Conservation (phyloP, 176 grass and related monocot species). For the Poa pratensis region DNA sequence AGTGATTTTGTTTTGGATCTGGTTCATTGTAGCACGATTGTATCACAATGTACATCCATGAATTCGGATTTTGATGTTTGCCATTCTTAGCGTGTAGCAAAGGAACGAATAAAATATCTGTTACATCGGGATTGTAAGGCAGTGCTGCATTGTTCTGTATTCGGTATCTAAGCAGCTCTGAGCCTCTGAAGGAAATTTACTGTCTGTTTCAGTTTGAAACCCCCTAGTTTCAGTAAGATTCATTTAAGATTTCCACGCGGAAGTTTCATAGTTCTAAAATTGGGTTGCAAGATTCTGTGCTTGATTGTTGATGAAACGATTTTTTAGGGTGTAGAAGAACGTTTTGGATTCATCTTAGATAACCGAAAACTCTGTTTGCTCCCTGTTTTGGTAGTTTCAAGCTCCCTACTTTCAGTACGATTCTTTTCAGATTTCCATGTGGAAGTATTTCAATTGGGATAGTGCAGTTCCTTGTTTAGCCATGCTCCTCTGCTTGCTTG, state of each 20-base stretch:
- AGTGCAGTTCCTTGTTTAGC: neutral
- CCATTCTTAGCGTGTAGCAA: neutral
- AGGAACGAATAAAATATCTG: neutral
- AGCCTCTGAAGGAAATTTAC: neutral
- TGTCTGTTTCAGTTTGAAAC: neutral
- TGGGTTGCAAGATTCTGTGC: no score
- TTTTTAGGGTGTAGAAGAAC: neutral
- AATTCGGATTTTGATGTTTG: neutral
- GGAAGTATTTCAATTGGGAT: neutral
- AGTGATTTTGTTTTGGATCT: neutral
- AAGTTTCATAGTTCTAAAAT: no score
- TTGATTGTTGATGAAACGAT: neutral
- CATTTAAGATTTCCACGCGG: no score
- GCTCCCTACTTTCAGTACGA: neutral
- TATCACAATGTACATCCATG: neutral
- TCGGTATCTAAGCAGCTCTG: neutral
- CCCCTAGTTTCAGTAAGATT: neutral
- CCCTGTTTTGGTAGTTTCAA: no score
- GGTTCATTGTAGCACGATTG: neutral
- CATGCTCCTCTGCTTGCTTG: constrained; percentile 3
- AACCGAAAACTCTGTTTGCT: neutral
- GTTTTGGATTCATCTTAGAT: neutral
- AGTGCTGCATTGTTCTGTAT: neutral
- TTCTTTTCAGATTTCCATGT: neutral
- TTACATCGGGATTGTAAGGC: neutral